Percentiles rank a stretch among this genome's conserved stretches.
phyloP scores from a whole-genome alignment of 2,329 filamentous ascomycete genomes.

The Onygenales sp. region DNA sequence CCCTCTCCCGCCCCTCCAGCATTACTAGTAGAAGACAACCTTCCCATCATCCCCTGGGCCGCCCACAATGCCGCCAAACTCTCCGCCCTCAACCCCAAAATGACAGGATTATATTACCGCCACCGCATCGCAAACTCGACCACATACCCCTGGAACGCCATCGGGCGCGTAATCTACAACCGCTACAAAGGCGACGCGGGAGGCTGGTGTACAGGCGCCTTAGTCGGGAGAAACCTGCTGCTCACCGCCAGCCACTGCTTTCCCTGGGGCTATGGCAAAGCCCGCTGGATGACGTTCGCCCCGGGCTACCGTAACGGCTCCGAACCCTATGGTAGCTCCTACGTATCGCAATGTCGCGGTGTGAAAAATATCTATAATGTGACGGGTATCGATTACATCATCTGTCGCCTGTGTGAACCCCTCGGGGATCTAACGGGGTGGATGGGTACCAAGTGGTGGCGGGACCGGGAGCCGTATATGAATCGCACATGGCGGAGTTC shows the following conservation, averaged over 20 bases:
- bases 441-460: conserved; percentile 17
- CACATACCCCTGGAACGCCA: conserved; percentile 15
- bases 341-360: conserved; percentile 14
- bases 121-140: conserved; percentile 10
- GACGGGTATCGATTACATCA: conserved; percentile 16
- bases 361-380: conserved; percentile 16
- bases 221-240: conserved; percentile 14
- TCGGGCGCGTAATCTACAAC: conserved; percentile 13
- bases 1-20: neutral
- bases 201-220: conserved; percentile 16
- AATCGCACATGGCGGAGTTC: conserved; percentile 13
- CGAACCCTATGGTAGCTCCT: conserved; percentile 15
- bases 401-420: conserved; percentile 15
- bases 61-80: conserved; percentile 4
- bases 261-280: conserved; percentile 13
- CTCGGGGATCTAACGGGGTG: conserved; percentile 15
- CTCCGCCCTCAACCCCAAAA: conserved; percentile 3
- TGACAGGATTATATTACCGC: conserved; percentile 8
- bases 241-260: conserved; percentile 18
- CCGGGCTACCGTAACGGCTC: conserved; percentile 12
- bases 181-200: conserved; percentile 13
- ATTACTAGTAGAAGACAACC: neutral
- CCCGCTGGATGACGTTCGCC: conserved; percentile 16
- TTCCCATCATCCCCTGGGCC: neutral
- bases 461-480: conserved; percentile 8